Evolutionary conservation across 306 rosid genomes (phyloP), one percentile per base, ranked within the genome.

Genomic region (Glycine latifolia): DNA sequence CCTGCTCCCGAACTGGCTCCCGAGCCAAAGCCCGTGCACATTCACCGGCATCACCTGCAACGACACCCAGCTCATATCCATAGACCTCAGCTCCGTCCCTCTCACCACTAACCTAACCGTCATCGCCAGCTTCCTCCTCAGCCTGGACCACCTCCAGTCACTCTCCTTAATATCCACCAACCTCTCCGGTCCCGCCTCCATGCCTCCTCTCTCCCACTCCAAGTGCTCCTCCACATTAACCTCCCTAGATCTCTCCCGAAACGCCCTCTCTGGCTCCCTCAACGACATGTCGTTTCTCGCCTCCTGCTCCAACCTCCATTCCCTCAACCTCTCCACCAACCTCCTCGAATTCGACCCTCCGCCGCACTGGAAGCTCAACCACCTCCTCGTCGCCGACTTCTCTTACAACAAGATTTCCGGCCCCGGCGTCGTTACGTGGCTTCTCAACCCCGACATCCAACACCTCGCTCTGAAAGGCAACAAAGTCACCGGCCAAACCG

Each of bases 241-340:
- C 75, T 1, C 85, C 79, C 0, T 96, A 86, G 98, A 96, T 93
- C 99, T 96, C 8, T 85, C 99, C 2, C 83, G 20, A 3, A 96
- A 96, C 89, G 1, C 43, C 6, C 26, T 96, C 48, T 91, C 94
- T 14, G 96, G 92, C 0, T 80, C 90, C 6, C 13, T 93, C 7
- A 81, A 87, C 0, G 85, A 79, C 48, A 41, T 88, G 6, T 67
- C 96, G 2, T 73, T 31, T 56, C 79, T 93, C 1, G 47, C 82
- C 8, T 47, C 87, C 2, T 96, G 99, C 79, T 26, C 89, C 2
- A 59, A 35, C 48, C 79, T 96, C 50, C 87, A 85, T 16, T 78
- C 82, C n/a, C 94, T 96, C 1, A 93, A 96, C 79, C 84, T 96
- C 8, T 92, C 98, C 1, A 43, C 14, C 46, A 96, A 96, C 83